These are phyloP conservation scores for Rugosomyces carneus DNA, from an alignment of 1,284 basidiomycete genomes.

Conservation along the genomic window DNA sequence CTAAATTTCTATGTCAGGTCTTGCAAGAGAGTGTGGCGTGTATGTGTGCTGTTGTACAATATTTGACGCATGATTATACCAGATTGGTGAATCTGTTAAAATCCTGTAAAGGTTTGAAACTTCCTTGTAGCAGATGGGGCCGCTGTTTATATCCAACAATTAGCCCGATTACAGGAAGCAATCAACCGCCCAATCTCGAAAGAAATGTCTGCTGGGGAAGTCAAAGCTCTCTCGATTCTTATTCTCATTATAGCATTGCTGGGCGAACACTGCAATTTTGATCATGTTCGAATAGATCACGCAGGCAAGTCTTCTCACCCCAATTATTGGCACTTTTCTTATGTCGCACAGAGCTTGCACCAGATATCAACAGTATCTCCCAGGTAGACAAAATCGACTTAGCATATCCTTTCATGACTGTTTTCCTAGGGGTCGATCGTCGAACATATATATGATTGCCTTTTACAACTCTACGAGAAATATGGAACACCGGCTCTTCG, in stretches of 20 bases:
- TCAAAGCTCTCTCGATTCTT: conserved; percentile 43
- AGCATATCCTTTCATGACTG: conserved; percentile 5
- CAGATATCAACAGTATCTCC: conserved; percentile 57
- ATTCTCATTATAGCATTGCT: conserved; percentile 81
- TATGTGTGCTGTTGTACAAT: conserved; percentile 78
- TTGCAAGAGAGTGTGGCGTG: conserved; percentile 90
- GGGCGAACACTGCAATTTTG: conserved; percentile 86
- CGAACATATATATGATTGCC: conserved; percentile 74
- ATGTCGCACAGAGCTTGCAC: conserved; percentile 37
- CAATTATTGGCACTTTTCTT: not conserved
- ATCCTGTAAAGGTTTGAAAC: conserved; percentile 68
- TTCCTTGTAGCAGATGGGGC: not conserved
- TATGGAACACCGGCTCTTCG: conserved; percentile 49
- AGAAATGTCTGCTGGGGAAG: conserved; percentile 34
- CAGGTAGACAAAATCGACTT: conserved; percentile 33
- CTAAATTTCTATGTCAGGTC: conserved; percentile 38
- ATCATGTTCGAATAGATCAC: conserved; percentile 60
- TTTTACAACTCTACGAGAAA: conserved; percentile 68
- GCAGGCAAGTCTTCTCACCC: conserved; percentile 34
- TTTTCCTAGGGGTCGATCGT: conserved; percentile 58
- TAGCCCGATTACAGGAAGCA: conserved; percentile 55
- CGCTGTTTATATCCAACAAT: not conserved
- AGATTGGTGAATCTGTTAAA: conserved; percentile 74
- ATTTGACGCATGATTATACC: conserved; percentile 82
- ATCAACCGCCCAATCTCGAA: conserved; percentile 32